Conservation (phyloP, 306 rosid genomes). For the Rosa persica region DNA sequence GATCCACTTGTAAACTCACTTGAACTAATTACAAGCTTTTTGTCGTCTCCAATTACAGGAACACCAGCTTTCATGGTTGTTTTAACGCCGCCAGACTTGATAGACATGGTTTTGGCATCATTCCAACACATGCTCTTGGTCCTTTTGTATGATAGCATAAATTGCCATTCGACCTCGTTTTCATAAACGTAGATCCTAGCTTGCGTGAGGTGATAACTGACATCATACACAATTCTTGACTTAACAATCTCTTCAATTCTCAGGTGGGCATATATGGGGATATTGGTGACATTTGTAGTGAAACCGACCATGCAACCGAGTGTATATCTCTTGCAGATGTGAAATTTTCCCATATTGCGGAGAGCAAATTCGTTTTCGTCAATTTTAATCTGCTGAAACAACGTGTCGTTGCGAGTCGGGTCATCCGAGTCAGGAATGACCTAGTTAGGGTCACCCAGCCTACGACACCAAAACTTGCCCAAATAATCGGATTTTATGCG, state of each 20-base stretch:
- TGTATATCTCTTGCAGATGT: constrained; percentile 3
- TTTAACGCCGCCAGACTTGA: not conserved
- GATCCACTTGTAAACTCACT: not conserved
- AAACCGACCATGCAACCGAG: not conserved
- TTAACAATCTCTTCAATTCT: constrained; percentile 10
- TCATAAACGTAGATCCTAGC: constrained; percentile 14
- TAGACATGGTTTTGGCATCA: not conserved
- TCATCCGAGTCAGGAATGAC: not conserved
- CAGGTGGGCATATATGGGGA: not conserved
- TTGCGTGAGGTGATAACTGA: constrained; percentile 1
- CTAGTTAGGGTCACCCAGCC: not conserved
- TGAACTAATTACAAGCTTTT: not conserved
- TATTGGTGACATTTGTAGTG: not conserved
- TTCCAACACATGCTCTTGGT: not conserved
- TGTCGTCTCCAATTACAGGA: not conserved
- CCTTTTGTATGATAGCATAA: constrained; percentile 3
- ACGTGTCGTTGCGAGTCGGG: not conserved
- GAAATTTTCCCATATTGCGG: constrained; percentile 6
- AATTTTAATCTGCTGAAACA: constrained; percentile 5
- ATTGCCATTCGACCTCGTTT: not conserved
- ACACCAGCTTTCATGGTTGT: not conserved
- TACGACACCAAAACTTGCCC: constrained; percentile 11
- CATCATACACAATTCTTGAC: constrained; percentile 6
- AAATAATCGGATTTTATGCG: not conserved
- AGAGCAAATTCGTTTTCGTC: constrained; percentile 2